Evolutionary conservation across 805 yeast genomes (phyloP), one percentile per base, ranked within the genome.

Genomic region (Yarrowia sp.): DNA sequence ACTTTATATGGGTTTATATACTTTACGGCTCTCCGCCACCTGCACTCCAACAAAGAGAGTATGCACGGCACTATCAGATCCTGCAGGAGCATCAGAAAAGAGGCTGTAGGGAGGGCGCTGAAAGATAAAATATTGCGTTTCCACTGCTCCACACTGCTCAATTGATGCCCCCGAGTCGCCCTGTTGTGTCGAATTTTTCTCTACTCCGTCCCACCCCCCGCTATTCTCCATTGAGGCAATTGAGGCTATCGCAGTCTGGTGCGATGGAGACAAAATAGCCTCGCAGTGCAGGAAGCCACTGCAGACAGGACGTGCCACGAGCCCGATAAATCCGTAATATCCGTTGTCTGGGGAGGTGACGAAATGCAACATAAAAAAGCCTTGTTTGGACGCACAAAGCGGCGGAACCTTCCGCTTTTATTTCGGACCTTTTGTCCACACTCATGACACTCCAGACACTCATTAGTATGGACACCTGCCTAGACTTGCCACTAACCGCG

Each of bases 41-140:
- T 38, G 42, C 17, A 38, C 38, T 15, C 36, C 10, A 17, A 55
- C 47, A 55, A 39, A 55, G 47, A 41, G 31, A 11, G 15, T 10
- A 17, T 55, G 61, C 61, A 55, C 61, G 61, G 60, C 61, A 55
- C 61, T 55, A 55, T 55, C 61, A 39, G 61, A 55, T 55, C 47
- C 61, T 55, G 61, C 61, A 55, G 28, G 61, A 15, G 10, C 58
- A 51, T 51, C 58, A 13, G 17, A 38, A 13, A 22, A 22, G 58
- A 3, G 58, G 38, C 43, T 32, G 32, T 18, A 7, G 28, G 22
- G 41, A 31, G 4, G 43, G 33, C 32, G 8, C 32, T 4, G 15
- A 13, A 22, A 22, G 28, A 22, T 22, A 22, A 3, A 22, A 22
- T 22, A 22, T 22, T 22, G 28, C 28, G 28, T 22, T 22, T 22